Evolutionary conservation across 75 land plant species (phyloP), one percentile per base, ranked within the genome.

Genomic region (Larix kaempferi): DNA sequence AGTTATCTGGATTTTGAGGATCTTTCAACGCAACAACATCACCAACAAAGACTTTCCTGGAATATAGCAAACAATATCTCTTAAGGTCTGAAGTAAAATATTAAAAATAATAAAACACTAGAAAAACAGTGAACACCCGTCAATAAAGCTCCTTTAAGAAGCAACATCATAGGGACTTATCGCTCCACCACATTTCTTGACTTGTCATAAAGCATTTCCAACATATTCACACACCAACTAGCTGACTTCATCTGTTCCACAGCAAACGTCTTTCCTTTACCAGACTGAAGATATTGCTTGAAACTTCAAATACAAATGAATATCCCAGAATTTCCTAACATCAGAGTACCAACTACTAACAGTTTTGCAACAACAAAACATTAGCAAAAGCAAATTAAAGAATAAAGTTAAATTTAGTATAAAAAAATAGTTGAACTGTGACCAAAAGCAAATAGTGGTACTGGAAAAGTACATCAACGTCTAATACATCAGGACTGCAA

Each of bases 1-100:
- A 86, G 27, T 88, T 76, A 13, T 86, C 85, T 27, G 89, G 59
- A 8, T 88, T 87, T 27, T 81, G 84, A 59, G 99, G 99, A 76
- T 97, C 94, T 74, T 89, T 92, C 80, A 97, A 29, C 35, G 95
- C 84, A 37, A 97, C 91, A 15, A 97, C 95, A 82, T 97, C 99
- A 78, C 99, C 98, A 79, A 94, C 88, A 92, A 88, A 94, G 35
- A 97, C 86, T 59, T 62, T 83, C 83, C 99, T 97, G 90, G 17
- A 35, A 39, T 39, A 66, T 17, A 29, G 33, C 39, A 66, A 37
- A 66, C 21, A 37, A 66, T 33, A 21, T 66, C 35, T 33, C 16
- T 33, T 19, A 16, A 26, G 71, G 33, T 66, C 71, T 19, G 17
- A 33, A 66, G 35, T 7, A 5, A 4, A 15, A 16, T 8, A 66